These are phyloP conservation scores for Hyaloscypha finlandica DNA, from an alignment of 495 filamentous ascomycete genomes.

Conservation along the genomic window DNA sequence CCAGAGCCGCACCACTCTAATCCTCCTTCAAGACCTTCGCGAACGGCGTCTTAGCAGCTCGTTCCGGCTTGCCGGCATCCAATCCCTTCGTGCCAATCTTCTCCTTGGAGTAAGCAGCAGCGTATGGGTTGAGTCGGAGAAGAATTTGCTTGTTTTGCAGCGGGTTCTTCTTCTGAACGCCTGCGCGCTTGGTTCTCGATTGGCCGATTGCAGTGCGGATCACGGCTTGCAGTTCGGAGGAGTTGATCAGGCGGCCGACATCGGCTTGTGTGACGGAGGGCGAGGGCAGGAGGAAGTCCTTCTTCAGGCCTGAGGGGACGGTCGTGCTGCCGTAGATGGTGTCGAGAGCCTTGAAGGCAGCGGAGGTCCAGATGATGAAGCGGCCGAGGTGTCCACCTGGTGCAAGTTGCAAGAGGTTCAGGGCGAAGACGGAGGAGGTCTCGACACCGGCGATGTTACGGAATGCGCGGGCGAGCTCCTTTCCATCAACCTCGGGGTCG, in stretches of 20 bases:
- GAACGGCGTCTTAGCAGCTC: conserved; percentile 28
- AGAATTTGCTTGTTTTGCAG: conserved; percentile 96
- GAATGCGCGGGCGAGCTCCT: conserved; percentile 87
- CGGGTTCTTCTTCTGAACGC: conserved; percentile 99
- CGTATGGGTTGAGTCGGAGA: conserved; percentile 97
- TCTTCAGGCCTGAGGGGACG: conserved; percentile 84
- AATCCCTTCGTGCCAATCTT: conserved; percentile 58
- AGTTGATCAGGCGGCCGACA: conserved; percentile 96
- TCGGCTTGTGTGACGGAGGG: conserved; percentile 89
- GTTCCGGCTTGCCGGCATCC: conserved; percentile 34
- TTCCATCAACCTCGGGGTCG: conserved; percentile 89
- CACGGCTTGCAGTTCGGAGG: conserved; percentile 94
- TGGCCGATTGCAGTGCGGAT: conserved; percentile 86
- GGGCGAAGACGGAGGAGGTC: conserved; percentile 88
- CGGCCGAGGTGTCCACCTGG: conserved; percentile 98
- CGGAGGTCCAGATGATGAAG: conserved; percentile 98
- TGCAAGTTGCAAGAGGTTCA: conserved; percentile 98
- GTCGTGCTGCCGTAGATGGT: conserved; percentile 92
- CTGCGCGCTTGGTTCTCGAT: conserved; percentile 82
- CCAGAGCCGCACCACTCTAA: conserved; percentile 33
- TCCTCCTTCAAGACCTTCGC: conserved; percentile 34
- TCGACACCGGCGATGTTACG: conserved; percentile 99
- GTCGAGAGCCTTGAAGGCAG: conserved; percentile 94
- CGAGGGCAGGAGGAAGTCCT: conserved; percentile 94
- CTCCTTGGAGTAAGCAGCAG: conserved; percentile 79